These are phyloP conservation scores for Curvularia verruculosa DNA, from an alignment of 2,329 filamentous ascomycete species.

Conservation along the genomic window DNA sequence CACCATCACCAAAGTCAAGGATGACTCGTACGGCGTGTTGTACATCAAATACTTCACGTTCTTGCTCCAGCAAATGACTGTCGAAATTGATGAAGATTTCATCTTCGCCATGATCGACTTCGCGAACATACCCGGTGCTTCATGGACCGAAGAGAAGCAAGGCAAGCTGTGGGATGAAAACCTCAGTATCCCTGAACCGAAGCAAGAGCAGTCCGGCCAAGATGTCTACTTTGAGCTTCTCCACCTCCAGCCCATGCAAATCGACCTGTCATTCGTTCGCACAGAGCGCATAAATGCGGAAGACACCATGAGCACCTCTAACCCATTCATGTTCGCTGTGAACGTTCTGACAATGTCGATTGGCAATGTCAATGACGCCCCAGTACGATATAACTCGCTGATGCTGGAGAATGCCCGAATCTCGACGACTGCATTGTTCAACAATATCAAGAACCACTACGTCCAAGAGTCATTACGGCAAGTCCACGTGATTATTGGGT, in stretches of 20 bases:
- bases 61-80: slow-evolving; percentile 94
- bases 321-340: slow-evolving; percentile 97
- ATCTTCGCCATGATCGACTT: slow-evolving; percentile 96
- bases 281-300: slow-evolving; percentile 97
- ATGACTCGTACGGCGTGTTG: slow-evolving; percentile 95
- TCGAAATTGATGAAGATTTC: slow-evolving; percentile 97
- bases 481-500: slow-evolving; percentile 95
- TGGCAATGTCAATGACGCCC: slow-evolving; percentile 97
- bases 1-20: slow-evolving; percentile 92
- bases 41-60: slow-evolving; percentile 99
- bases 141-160: slow-evolving; percentile 82
- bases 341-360: slow-evolving; percentile 99
- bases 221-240: slow-evolving; percentile 98
- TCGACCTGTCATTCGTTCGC: slow-evolving; percentile 95
- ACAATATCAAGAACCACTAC: slow-evolving; percentile 92
- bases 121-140: slow-evolving; percentile 86
- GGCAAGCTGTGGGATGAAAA: slow-evolving; percentile 87
- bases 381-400: slow-evolving; percentile 88
- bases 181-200: slow-evolving; percentile 90
- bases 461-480: slow-evolving; percentile 95
- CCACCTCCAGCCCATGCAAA: slow-evolving; percentile 97
- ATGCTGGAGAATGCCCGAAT: slow-evolving; percentile 95
- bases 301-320: slow-evolving; percentile 84
- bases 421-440: slow-evolving; percentile 79
- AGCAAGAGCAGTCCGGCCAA: slow-evolving; percentile 80